Base-by-base conservation (phyloP, 768 basidiomycete species). In the Hygrophorus pudorinus region DNA sequence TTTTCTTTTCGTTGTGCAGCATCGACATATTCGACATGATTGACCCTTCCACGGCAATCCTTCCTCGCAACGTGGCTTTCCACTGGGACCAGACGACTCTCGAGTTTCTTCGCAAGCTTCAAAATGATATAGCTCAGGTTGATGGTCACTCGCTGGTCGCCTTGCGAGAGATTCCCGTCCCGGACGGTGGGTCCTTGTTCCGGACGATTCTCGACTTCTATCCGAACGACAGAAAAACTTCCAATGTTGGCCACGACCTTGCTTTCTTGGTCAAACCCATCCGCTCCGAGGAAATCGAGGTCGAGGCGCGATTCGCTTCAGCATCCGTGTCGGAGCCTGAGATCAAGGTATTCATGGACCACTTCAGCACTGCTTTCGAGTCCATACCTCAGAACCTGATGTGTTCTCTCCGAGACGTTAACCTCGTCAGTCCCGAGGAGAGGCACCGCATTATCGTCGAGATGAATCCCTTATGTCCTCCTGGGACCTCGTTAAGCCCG, bases 31-130 rank as follows among this genome's bases (percentile, higher is more conserved):
- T 29, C 20, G 40, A 38, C 38, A 41, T 7, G 40, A 27, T 41
- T 3, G 21, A 28, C 14, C 6, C 40, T 13, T 41, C 5, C 13
- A 41, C 10, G 10, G 27, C 21, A 41, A 41, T 14, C 20, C 20
- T 41, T 41, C 40, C 40, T 41, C 24, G 7, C 5, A 29, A 41
- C 40, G 13, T 41, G 14, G 28, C 40, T 3, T 28, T 41, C 40
- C 17, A 30, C 5, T 41, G 40, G 40, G 40, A 41, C 17, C 40
- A 27, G 40, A 41, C 5, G 28, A 41, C 40, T 41, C 40, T 41
- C 13, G 40, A 28, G 4, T 16, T 41, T 27, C 40, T 41, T 16
- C 40, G 7, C 17, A 20, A 20, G 12, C 40, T 41, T 21, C 40
- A 41, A 41, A 27, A 30, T 29, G 40, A 41, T 10, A 5, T 41